phyloP scores from a whole-genome alignment of 352 stramenopile genomes.

The Globisporangium takayamanum region DNA sequence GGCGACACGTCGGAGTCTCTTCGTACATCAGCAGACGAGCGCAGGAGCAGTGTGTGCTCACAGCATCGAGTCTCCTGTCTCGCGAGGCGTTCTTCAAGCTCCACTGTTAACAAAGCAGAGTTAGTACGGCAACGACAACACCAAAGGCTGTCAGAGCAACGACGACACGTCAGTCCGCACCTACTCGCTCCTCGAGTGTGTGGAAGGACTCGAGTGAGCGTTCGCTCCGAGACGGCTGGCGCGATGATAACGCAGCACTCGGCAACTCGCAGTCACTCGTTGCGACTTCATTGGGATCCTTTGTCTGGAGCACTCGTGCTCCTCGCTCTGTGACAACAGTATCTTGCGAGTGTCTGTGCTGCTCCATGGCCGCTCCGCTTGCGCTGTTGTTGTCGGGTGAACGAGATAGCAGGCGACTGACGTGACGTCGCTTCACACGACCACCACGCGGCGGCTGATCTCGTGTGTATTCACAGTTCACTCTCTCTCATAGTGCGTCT shows the following conservation, averaged over 20 bases:
- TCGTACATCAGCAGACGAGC: not conserved
- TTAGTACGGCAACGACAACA: not conserved
- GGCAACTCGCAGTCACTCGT: not conserved
- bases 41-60: not conserved
- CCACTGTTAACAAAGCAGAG: conserved; percentile 5
- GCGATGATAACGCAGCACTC: not conserved
- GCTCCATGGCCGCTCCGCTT: too few relatives aligned
- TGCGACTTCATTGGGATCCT: not conserved
- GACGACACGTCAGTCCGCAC: not conserved
- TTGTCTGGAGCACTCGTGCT: not conserved
- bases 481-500: too few relatives aligned
- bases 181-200: conserved; percentile 8
- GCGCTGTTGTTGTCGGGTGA: too few relatives aligned
- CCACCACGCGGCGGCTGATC: too few relatives aligned
- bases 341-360: not conserved
- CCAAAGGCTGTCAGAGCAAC: too few relatives aligned
- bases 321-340: not conserved
- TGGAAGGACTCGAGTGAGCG: not conserved
- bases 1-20: not conserved
- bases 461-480: too few relatives aligned
- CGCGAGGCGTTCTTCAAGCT: conserved; percentile 26
- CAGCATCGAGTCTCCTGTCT: conserved; percentile 24
- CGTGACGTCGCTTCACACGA: too few relatives aligned
- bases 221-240: not conserved
- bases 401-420: too few relatives aligned